Percentiles rank a stretch among this genome's conserved stretches.
Conservation (phyloP, 306 rosid genomes). For the Canavalia ensiformis region DNA sequence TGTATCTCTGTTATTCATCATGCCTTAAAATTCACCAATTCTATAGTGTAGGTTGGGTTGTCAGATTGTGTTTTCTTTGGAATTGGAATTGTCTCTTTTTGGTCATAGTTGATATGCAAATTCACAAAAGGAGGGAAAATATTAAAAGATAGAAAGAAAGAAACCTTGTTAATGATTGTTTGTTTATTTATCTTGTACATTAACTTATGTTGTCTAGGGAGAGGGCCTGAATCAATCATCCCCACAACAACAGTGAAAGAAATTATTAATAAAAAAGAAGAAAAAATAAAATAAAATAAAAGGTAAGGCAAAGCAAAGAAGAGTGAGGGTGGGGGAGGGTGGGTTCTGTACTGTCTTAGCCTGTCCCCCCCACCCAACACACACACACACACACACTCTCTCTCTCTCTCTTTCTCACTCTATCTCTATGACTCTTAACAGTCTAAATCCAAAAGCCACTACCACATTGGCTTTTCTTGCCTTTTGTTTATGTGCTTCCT, state of each 20-base stretch:
- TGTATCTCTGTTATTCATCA: background rate
- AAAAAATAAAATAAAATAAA: slow-evolving; percentile 43
- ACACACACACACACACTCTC: slow-evolving; percentile 38
- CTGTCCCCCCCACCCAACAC: slow-evolving; percentile 96
- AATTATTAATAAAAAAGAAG: slow-evolving; percentile 45
- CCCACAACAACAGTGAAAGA: slow-evolving; percentile 55
- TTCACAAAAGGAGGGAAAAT: background rate
- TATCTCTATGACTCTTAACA: slow-evolving; percentile 55
- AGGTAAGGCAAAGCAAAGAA: slow-evolving; percentile 60
- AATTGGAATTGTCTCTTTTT: slow-evolving; percentile 39
- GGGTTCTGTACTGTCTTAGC: slow-evolving; percentile 89
- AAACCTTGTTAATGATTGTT: slow-evolving; percentile 16
- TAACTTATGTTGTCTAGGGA: slow-evolving; percentile 64
- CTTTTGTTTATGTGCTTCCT: slow-evolving; percentile 90
- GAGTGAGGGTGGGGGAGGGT: slow-evolving; percentile 67
- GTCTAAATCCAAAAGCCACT: slow-evolving; percentile 75
- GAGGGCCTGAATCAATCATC: slow-evolving; percentile 60
- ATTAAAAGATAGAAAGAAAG: background rate
- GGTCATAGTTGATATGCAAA: slow-evolving; percentile 15
- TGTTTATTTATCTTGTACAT: slow-evolving; percentile 42
- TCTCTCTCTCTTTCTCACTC: slow-evolving; percentile 52
- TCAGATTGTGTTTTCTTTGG: slow-evolving; percentile 37
- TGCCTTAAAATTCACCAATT: slow-evolving; percentile 27
- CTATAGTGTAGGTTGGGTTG: background rate
- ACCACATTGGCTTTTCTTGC: slow-evolving; percentile 76